A percentile compares a stretch with the other conserved stretches of the same genome.
These are phyloP conservation scores for Apophysomyces trapeziformis DNA, from an alignment of 371 early-diverging fungal species.

Conservation along the genomic window DNA sequence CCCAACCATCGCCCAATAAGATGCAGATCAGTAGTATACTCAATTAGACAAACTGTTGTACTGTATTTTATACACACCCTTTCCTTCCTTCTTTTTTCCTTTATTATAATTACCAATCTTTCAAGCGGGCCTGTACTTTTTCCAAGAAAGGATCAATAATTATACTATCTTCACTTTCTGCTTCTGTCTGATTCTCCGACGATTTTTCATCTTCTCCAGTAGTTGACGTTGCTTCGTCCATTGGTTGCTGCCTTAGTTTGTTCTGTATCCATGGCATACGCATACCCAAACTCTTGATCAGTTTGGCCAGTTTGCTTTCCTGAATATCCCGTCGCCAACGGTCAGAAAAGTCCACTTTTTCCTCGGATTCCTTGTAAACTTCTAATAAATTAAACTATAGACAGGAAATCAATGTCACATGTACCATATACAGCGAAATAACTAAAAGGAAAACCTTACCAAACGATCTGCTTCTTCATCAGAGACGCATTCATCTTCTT, in stretches of 20 bases:
- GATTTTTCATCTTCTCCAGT: background rate
- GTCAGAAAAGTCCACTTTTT: conserved; percentile 66
- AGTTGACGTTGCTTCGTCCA: background rate
- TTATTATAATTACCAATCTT: conserved; percentile 19
- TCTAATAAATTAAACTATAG: conserved; percentile 60
- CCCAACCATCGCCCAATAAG: background rate
- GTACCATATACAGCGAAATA: background rate
- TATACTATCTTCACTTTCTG: background rate
- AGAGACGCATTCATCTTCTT: conserved; percentile 53
- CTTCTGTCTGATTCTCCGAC: background rate
- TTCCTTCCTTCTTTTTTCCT: background rate
- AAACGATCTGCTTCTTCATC: conserved; percentile 54
- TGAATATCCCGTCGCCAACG: conserved; percentile 72
- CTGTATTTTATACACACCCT: background rate
- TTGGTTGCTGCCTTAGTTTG: conserved; percentile 11
- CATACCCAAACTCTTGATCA: conserved; percentile 68
- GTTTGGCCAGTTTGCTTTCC: conserved; percentile 72
- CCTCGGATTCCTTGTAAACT: conserved; percentile 58
- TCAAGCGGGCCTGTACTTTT: conserved; percentile 19
- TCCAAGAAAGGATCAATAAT: conserved; percentile 27
- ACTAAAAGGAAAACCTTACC: conserved; percentile 35
- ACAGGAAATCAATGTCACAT: conserved; percentile 3
- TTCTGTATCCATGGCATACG: conserved; percentile 78
- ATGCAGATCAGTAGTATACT: conserved; percentile 8
- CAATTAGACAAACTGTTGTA: background rate